phyloP scores from a whole-genome alignment of 768 basidiomycete species.

The Phlegmacium glaucopus region DNA sequence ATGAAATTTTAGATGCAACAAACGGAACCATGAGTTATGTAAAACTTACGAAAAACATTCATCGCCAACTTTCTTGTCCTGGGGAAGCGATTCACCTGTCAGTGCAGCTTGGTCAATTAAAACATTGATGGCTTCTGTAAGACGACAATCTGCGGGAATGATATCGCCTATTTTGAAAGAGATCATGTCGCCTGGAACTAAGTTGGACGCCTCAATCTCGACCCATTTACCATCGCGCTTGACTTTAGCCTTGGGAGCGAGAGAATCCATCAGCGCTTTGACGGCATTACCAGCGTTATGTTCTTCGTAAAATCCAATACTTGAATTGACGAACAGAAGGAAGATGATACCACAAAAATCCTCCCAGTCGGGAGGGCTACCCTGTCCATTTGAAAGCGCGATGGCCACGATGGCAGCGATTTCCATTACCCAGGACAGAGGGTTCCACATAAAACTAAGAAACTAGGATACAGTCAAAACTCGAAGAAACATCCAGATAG shows the following conservation, averaged over 20 bases:
- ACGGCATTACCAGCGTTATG: conserved; percentile 97
- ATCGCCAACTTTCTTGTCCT: conserved; percentile 87
- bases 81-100: conserved; percentile 95
- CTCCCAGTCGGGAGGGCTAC: conserved; percentile 90
- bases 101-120: conserved; percentile 98
- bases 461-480: conserved; percentile 46
- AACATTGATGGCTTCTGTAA: conserved; percentile 94
- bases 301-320: conserved; percentile 98
- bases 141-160: conserved; percentile 96
- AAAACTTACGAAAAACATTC: conserved; percentile 93
- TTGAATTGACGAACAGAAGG: conserved; percentile 90
- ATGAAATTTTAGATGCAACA: conserved; percentile 1
- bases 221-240: conserved; percentile 81
- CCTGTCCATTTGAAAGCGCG: conserved; percentile 89
- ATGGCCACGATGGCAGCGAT: conserved; percentile 93
- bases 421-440: conserved; percentile 99
- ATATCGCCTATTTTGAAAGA: conserved; percentile 99
- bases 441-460: conserved; percentile 99
- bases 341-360: conserved; percentile 97
- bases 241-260: conserved; percentile 95
- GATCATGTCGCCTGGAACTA: conserved; percentile 95
- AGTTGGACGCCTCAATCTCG: conserved; percentile 86
- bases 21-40: conserved; percentile 4
- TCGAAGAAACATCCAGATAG: not conserved
- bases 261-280: conserved; percentile 99